Percentiles rank a stretch among this genome's conserved stretches.
Evolutionary conservation across 768 basidiomycete species (phyloP).

Genomic region (Boletus huronensis): DNA sequence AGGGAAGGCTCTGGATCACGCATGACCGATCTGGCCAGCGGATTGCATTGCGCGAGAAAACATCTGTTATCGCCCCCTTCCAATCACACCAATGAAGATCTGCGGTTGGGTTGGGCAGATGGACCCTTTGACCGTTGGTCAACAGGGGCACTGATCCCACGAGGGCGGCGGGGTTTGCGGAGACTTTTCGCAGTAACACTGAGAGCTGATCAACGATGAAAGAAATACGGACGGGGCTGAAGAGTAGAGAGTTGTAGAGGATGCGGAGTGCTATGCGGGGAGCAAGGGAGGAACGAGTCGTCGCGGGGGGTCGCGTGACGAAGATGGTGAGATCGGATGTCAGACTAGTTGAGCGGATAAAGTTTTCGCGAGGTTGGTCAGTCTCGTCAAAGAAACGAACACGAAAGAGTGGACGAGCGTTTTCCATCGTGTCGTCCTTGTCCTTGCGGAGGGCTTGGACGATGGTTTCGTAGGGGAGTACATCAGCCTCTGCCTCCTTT

Average conservation of each 20-base stretch:
- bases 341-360: conserved; percentile 74
- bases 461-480: conserved; percentile 76
- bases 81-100: conserved; percentile 97
- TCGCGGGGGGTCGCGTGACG: conserved; percentile 67
- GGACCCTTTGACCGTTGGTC: conserved; percentile 62
- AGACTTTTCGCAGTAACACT: conserved; percentile 66
- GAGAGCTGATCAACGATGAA: conserved; percentile 85
- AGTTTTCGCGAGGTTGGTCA: conserved; percentile 66
- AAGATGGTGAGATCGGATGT: conserved; percentile 94
- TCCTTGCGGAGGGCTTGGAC: conserved; percentile 63
- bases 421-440: conserved; percentile 55
- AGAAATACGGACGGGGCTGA: conserved; percentile 72
- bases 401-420: conserved; percentile 68
- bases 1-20: conserved; percentile 74
- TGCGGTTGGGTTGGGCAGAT: conserved; percentile 78
- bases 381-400: conserved; percentile 97
- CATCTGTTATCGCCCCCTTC: conserved; percentile 94
- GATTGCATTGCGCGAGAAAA: conserved; percentile 86
- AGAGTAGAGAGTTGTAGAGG: conserved; percentile 92
- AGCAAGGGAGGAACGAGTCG: conserved; percentile 65
- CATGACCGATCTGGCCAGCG: conserved; percentile 79
- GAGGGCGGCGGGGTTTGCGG: conserved; percentile 60
- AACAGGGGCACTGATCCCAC: conserved; percentile 81
- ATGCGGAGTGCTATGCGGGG: conserved; percentile 78
- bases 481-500: conserved; percentile 76